A percentile compares a stretch with the other conserved stretches of the same genome.
Evolutionary conservation across 352 stramenopile genomes (phyloP).

Genomic region (Globisporangium parvum): DNA sequence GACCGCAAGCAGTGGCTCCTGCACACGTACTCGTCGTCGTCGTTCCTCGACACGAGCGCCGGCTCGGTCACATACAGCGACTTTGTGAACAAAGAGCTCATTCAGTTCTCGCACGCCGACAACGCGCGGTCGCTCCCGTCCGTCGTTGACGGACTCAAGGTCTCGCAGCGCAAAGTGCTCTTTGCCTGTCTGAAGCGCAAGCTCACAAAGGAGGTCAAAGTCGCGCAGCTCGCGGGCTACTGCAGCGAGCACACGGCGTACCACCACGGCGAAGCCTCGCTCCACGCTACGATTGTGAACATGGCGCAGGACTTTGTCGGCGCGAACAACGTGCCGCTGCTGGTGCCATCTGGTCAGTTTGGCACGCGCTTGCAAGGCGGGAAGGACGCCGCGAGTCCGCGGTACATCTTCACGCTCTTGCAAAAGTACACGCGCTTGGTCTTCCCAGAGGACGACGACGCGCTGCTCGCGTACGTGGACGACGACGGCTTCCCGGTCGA

Average conservation of each 20-base stretch:
- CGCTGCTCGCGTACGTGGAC: conserved; percentile 94
- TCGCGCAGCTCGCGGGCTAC: conserved; percentile 98
- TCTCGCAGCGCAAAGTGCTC: conserved; percentile 97
- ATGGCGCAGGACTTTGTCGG: conserved; percentile 99
- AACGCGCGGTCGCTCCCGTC: conserved; percentile 95
- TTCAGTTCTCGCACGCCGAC: conserved; percentile 97
- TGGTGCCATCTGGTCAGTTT: conserved; percentile 98
- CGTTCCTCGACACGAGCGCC: conserved; percentile 91
- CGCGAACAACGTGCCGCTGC: conserved; percentile 98
- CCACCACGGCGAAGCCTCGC: conserved; percentile 98
- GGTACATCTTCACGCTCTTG: conserved; percentile 99
- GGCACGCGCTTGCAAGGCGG: conserved; percentile 97
- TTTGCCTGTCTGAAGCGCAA: conserved; percentile 98
- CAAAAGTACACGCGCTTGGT: conserved; percentile 94
- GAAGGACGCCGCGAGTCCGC: conserved; percentile 96
- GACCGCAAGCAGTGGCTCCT: conserved; percentile 97
- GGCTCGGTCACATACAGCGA: conserved; percentile 90
- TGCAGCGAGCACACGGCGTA: conserved; percentile 97
- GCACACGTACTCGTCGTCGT: conserved; percentile 76
- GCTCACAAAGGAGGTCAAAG: conserved; percentile 98
- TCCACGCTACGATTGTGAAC: conserved; percentile 97
- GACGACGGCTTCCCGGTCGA: conserved; percentile 99
- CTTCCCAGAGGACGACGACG: conserved; percentile 98
- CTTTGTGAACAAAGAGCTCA: conserved; percentile 99
- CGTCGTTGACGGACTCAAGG: conserved; percentile 96